Evolutionary conservation across 805 yeast species (phyloP).

Genomic region (Cyberlindnera suaveolens): DNA sequence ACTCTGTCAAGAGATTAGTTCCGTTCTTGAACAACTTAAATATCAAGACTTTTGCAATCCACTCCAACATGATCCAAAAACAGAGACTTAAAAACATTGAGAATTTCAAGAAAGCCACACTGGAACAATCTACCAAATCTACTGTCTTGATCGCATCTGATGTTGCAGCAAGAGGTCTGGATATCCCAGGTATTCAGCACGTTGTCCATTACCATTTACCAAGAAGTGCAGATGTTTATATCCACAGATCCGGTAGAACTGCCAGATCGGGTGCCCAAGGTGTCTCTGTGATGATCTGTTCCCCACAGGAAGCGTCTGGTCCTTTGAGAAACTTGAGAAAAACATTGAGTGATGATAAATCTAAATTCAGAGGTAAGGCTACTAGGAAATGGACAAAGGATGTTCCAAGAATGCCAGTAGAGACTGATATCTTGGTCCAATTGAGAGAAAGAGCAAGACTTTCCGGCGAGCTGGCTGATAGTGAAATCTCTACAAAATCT

Average conservation of each 20-base stretch:
- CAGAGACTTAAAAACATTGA: constrained; percentile 85
- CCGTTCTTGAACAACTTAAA: constrained; percentile 67
- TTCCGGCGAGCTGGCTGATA: constrained; percentile 72
- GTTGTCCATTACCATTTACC: constrained; percentile 96
- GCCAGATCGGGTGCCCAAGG: constrained; percentile 93
- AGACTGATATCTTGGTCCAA: constrained; percentile 64
- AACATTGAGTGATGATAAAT: constrained; percentile 35
- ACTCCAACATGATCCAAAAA: constrained; percentile 92
- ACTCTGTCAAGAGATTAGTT: constrained; percentile 80
- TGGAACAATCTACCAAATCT: constrained; percentile 37
- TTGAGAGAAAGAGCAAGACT: constrained; percentile 60
- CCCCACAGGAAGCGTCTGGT: constrained; percentile 90
- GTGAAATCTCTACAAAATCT: constrained; percentile 54
- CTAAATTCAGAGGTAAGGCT: constrained; percentile 26
- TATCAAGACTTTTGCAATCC: constrained; percentile 68
- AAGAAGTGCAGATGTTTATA: constrained; percentile 86
- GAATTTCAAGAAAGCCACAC: constrained; percentile 52
- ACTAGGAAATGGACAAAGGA: constrained; percentile 44
- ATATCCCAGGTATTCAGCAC: constrained; percentile 84
- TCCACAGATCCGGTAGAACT: constrained; percentile 97
- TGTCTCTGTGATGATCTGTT: constrained; percentile 88
- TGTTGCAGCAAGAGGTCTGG: constrained; percentile 97
- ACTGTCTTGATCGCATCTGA: constrained; percentile 87
- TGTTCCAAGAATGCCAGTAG: constrained; percentile 68
- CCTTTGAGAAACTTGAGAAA: constrained; percentile 73